A percentile compares a stretch with the other conserved stretches of the same genome.
phyloP scores from a whole-genome alignment of 768 basidiomycete species.

The Mycena crocata region DNA sequence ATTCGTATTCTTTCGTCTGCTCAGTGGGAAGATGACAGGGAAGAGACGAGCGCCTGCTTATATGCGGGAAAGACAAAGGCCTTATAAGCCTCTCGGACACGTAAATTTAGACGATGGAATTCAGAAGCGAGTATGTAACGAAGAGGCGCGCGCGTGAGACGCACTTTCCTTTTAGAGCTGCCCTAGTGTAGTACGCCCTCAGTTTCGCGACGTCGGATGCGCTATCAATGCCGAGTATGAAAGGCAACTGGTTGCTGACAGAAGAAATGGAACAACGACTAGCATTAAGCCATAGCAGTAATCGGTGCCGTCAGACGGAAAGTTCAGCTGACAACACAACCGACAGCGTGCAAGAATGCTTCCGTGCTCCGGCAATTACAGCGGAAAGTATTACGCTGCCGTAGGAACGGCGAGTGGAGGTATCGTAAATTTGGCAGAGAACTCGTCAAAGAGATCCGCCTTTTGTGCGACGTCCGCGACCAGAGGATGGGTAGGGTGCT shows the following conservation, averaged over 20 bases:
- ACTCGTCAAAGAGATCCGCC: conserved; percentile 72
- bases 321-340: conserved; percentile 12
- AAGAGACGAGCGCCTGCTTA: conserved; percentile 14
- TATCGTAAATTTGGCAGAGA: conserved; percentile 67
- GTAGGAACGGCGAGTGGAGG: conserved; percentile 60
- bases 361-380: conserved; percentile 20
- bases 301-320: neutral
- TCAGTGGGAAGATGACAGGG: neutral
- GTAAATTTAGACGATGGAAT: conserved; percentile 1
- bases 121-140: conserved; percentile 10
- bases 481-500: conserved; percentile 77
- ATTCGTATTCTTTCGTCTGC: neutral
- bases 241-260: neutral
- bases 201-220: neutral
- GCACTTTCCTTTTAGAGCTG: neutral
- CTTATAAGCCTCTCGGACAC: no score
- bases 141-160: neutral
- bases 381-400: conserved; percentile 27
- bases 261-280: neutral
- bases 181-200: neutral
- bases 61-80: no score
- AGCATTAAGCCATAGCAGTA: neutral
- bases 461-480: conserved; percentile 72
- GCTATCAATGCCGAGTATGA: neutral
- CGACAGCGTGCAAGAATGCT: conserved; percentile 3